Conservation (phyloP, 768 basidiomycete genomes). For the Tulasnella calospora region DNA sequence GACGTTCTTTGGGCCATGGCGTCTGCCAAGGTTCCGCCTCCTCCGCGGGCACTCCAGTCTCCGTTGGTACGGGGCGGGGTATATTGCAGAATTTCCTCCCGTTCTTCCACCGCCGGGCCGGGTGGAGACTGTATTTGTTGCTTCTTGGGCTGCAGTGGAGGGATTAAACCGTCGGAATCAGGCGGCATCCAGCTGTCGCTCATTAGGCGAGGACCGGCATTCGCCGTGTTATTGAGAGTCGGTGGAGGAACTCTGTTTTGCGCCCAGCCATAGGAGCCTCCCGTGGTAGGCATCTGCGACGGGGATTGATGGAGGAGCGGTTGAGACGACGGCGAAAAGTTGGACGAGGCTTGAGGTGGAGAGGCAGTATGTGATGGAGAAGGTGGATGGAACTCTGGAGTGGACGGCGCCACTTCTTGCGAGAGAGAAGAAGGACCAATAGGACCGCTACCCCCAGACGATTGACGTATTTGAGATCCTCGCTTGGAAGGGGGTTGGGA, state of each 20-base stretch:
- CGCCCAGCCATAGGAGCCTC: slow-evolving; percentile 3
- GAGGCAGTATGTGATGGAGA: slow-evolving; percentile 25
- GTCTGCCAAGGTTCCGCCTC: slow-evolving; percentile 12
- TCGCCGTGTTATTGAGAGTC: neutral
- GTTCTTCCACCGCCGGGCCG: neutral
- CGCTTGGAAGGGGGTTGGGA: slow-evolving; percentile 2
- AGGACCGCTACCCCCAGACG: neutral
- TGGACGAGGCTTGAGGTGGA: slow-evolving; percentile 1
- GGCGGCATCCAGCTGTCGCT: neutral
- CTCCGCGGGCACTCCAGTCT: neutral
- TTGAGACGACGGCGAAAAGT: slow-evolving; percentile 11
- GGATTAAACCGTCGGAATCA: neutral
- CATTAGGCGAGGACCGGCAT: neutral
- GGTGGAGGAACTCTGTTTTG: slow-evolving; percentile 19
- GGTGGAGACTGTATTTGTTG: slow-evolving; percentile 9
- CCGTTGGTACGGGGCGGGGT: neutral
- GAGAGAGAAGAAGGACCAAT: neutral
- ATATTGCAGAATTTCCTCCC: slow-evolving; percentile 12
- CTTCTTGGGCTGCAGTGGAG: neutral
- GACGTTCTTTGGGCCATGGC: slow-evolving; percentile 19
- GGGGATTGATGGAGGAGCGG: slow-evolving; percentile 17
- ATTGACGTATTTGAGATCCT: slow-evolving; percentile 21
- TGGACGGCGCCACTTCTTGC: slow-evolving; percentile 7
- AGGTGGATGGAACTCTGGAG: slow-evolving; percentile 15
- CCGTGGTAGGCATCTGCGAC: slow-evolving; percentile 8